Evolutionary conservation across 116 monocot species (phyloP), one percentile per base, ranked within the genome.

Genomic region (Papilionanthe hybrid): DNA sequence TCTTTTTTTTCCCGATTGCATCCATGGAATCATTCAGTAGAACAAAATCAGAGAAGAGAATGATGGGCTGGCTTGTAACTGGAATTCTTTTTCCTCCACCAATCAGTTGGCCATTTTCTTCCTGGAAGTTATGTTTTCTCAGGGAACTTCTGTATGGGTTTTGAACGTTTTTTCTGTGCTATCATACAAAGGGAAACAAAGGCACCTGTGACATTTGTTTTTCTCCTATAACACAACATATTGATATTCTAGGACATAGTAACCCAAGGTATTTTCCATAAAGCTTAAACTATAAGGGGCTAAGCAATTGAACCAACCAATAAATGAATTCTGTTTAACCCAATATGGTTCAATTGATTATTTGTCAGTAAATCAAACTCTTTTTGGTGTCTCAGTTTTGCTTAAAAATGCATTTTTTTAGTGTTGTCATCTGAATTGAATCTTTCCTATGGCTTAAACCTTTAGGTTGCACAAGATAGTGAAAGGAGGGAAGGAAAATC

Each of bases 401-500:
- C 69, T 69, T 69, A 15, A 30, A 69, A 68, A 37, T 69, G 15
- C 13, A 15, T 69, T 69, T 69, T 69, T 25, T 25, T 25, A 25
- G 27, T 17, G 37, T 30, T 69, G 18, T 32, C 37, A 37, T 69
- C 17, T 13, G 37, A 32, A 69, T 37, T 69, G 1, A 32, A 65
- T 37, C 15, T 69, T 29, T 69, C 3, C 32, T 32, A 41, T 37
- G 69, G 3, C 32, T 37, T 5, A 32, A 5, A 37, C 37, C 37
- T 69, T 69, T 50, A 93, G 93, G 86, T 68, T 77, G 27, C 78
- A 42, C 42, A 78, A 42, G 65, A 81, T 77, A 41, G 56, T 53
- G 84, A 86, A 72, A 63, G n/a, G 30, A 80, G 75, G 55, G 66
- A 68, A 79, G 57, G 7, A 18, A 86, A 77, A 78, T 79, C 87